These are phyloP conservation scores for Colletotrichum acutatum DNA, from an alignment of 2,329 filamentous ascomycete species.

Conservation along the genomic window DNA sequence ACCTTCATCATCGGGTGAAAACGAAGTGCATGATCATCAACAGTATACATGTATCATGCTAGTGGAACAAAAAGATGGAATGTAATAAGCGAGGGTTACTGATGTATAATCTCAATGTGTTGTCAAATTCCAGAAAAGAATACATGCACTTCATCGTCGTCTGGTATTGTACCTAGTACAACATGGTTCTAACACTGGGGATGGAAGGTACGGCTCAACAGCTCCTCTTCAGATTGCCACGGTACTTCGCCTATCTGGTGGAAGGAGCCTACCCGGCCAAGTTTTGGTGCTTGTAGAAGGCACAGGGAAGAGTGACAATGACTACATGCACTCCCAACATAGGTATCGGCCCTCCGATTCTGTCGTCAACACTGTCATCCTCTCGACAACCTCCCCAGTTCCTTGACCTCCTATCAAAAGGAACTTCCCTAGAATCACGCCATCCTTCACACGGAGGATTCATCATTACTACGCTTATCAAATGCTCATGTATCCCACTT, in stretches of 20 bases:
- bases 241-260: background rate
- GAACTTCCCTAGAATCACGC: background rate
- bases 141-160: no score
- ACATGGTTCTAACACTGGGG: background rate
- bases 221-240: background rate
- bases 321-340: background rate
- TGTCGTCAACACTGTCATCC: background rate
- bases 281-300: background rate
- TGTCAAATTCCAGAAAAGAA: no score
- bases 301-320: background rate
- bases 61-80: no score
- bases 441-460: background rate
- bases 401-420: background rate
- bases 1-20: no score
- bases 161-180: no score
- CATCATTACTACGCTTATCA: background rate
- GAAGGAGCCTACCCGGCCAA: background rate
- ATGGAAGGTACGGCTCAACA: background rate
- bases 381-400: background rate
- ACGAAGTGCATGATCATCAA: no score
- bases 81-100: no score
- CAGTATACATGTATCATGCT: accelerated
- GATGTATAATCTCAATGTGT: no score
- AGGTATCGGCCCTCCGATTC: background rate
- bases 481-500: background rate